Evolutionary conservation across 208 protist species (phyloP), one percentile per base, ranked within the genome.

Genomic region (Sergeia podlipaevii): DNA sequence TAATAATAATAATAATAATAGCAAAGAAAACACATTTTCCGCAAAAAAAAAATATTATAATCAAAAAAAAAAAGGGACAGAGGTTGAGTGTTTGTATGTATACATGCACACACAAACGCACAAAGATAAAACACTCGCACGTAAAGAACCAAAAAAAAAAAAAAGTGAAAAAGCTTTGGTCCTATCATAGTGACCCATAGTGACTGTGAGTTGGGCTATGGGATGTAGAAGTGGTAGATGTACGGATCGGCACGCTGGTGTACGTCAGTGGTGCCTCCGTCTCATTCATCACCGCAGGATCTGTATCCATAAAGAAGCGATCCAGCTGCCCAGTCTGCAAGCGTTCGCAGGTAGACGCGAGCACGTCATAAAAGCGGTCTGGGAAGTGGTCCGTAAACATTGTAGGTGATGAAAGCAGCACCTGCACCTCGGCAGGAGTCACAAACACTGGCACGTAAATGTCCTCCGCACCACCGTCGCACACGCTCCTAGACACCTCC

Each of bases 331-430:
- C 84, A 4, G 18, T 34, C n/a, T 89, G 54, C 32, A 95, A 38
- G 24, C 63, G 55, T 10, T 62, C 37, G 11, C 64, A 37, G 13
- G 77, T 56, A 17, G 58, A 38, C 37, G 78, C 42, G 48, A 95
- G 60, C 3, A 80, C 67, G 13, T 56, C 41, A 51, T 68, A 87
- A n/a, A 92, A 52, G 13, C 71, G 70, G 56, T 95, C 84, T n/a
- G 88, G 88, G 55, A 95, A 85, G 65, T 95, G 88, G 65, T 95
- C 84, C 0, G 55, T 63, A 27, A 92, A 82, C 88, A 95, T 95
- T 23, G 72, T 81, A 11, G 81, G 71, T 0, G 79, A 61, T 37
- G 74, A 77, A 17, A 89, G 45, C 1, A 95, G 28, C 47, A 77
- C 73, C 60, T 95, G 84, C 47, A 92, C 70, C 50, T 80, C 84